Evolutionary conservation across 257 asterid genomes (phyloP).

Genomic region (Henckelia pumila): DNA sequence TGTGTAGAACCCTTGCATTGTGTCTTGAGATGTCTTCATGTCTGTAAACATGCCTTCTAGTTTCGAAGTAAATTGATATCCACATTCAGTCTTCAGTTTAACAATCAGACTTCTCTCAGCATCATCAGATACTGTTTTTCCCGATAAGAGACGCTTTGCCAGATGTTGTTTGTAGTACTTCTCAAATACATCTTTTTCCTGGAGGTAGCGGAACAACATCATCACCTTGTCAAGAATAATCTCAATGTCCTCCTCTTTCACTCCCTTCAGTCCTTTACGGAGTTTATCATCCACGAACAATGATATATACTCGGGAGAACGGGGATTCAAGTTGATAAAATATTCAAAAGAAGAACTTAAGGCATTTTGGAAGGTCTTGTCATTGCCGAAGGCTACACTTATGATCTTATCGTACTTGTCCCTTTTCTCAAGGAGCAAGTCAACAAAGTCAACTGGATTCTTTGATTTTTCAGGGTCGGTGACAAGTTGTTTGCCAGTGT

Average conservation of each 20-base stretch:
- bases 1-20: constrained; percentile 78
- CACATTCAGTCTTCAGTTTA: constrained; percentile 87
- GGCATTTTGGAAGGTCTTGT: constrained; percentile 86
- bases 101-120: constrained; percentile 85
- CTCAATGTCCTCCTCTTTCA: constrained; percentile 84
- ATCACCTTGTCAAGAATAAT: constrained; percentile 81
- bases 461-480: constrained; percentile 89
- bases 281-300: constrained; percentile 82
- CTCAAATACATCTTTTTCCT: constrained; percentile 90
- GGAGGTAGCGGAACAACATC: constrained; percentile 87
- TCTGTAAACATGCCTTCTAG: constrained; percentile 93
- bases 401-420: constrained; percentile 79
- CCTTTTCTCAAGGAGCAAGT: constrained; percentile 66
- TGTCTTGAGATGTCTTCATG: constrained; percentile 90
- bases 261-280: constrained; percentile 80
- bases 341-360: constrained; percentile 82
- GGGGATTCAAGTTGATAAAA: constrained; percentile 78
- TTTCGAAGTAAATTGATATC: constrained; percentile 83
- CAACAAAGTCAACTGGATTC: constrained; percentile 84
- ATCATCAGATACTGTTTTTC: constrained; percentile 84
- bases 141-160: constrained; percentile 84
- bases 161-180: constrained; percentile 89
- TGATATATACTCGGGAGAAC: constrained; percentile 89
- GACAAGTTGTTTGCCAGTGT: constrained; percentile 81
- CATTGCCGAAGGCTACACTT: constrained; percentile 59